These are phyloP conservation scores for Dryas drummondii DNA, from an alignment of 306 rosid genomes.

Conservation along the genomic window DNA sequence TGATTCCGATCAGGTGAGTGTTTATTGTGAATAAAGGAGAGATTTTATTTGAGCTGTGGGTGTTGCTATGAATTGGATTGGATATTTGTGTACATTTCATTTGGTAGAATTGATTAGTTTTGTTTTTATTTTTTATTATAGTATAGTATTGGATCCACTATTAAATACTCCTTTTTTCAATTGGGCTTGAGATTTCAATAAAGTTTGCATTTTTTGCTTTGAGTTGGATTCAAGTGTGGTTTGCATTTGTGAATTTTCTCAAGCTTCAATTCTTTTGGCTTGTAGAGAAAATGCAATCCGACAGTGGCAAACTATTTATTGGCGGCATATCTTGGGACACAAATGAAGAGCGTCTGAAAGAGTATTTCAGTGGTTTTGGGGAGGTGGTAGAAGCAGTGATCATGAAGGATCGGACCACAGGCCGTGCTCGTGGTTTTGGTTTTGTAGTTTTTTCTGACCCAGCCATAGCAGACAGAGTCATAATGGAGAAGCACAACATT, in stretches of 20 bases:
- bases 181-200: slow-evolving; percentile 25
- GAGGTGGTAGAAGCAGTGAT: slow-evolving; percentile 92
- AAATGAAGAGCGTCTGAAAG: slow-evolving; percentile 86
- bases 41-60: slow-evolving; percentile 29
- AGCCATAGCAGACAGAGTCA: slow-evolving; percentile 70
- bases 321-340: slow-evolving; percentile 99
- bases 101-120: slow-evolving; percentile 23
- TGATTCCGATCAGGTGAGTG: slow-evolving; percentile 25
- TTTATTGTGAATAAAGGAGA: slow-evolving; percentile 21
- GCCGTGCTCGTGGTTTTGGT: slow-evolving; percentile 97
- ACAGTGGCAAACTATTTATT: slow-evolving; percentile 78
- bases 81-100: slow-evolving; percentile 23
- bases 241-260: slow-evolving; percentile 32
- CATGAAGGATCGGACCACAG: slow-evolving; percentile 98
- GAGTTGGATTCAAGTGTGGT: slow-evolving; percentile 19
- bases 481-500: slow-evolving; percentile 83
- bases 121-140: neutral
- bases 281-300: slow-evolving; percentile 64
- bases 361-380: slow-evolving; percentile 78
- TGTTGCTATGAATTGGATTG: slow-evolving; percentile 27
- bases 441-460: slow-evolving; percentile 88
- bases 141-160: slow-evolving; percentile 43
- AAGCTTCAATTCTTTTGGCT: slow-evolving; percentile 11
- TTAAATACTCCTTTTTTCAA: slow-evolving; percentile 2
- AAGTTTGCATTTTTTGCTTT: slow-evolving; percentile 7